These are phyloP conservation scores for Lepiota venenata DNA, from an alignment of 768 basidiomycete species.

Conservation along the genomic window DNA sequence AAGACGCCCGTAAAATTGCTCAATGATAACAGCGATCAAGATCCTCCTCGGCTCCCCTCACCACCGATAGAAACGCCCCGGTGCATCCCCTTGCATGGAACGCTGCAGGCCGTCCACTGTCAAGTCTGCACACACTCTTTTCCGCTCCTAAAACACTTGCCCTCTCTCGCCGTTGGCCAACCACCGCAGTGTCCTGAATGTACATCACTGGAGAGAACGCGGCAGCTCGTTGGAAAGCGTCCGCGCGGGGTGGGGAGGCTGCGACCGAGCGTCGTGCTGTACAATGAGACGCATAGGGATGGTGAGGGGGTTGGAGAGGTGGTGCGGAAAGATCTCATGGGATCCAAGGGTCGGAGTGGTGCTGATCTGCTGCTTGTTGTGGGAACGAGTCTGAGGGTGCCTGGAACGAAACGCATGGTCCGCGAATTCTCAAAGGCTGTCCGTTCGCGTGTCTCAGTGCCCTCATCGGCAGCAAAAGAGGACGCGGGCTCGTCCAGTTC, in stretches of 20 bases:
- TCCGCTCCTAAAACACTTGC: conserved; percentile 60
- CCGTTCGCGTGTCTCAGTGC: conserved; percentile 40
- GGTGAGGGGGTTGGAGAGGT: conserved; percentile 85
- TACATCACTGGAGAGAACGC: conserved; percentile 59
- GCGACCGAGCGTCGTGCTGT: conserved; percentile 85
- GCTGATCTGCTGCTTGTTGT: conserved; percentile 88
- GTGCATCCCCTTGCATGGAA: conserved; percentile 90
- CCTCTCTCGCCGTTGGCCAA: conserved; percentile 54
- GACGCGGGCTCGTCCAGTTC: conserved; percentile 20
- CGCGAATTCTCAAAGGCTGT: conserved; percentile 84
- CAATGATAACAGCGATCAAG: conserved; percentile 6
- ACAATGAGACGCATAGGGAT: conserved; percentile 85
- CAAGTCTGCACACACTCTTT: conserved; percentile 73
- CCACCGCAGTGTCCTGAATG: conserved; percentile 83
- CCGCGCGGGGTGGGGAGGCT: conserved; percentile 76
- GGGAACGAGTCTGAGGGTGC: conserved; percentile 85
- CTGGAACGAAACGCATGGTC: conserved; percentile 89
- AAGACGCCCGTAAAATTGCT: conserved; percentile 22
- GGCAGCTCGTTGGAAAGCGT: conserved; percentile 75
- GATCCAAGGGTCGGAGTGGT: conserved; percentile 63
- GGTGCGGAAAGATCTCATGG: conserved; percentile 78
- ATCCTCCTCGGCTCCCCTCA: conserved; percentile 37
- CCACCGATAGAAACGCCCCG: conserved; percentile 62
- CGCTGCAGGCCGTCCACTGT: conserved; percentile 76
- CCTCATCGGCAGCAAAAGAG: conserved; percentile 31